A percentile compares a stretch with the other conserved stretches of the same genome.
Conservation (phyloP, 2,329 filamentous ascomycete genomes). For the Amesomyces nigricolor region DNA sequence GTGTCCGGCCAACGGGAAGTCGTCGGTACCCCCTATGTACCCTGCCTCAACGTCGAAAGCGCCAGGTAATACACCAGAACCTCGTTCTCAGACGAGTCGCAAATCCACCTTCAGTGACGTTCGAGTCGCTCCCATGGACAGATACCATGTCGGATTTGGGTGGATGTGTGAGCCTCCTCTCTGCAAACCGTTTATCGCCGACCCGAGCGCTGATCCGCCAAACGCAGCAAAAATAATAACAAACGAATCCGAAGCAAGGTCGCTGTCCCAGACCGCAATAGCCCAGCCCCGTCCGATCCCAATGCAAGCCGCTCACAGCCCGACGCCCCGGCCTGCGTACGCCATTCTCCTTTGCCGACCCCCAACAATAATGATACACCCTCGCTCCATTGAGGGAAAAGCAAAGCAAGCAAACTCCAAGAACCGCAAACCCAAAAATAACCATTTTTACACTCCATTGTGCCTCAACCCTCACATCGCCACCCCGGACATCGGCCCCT, state of each 20-base stretch:
- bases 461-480: conserved; percentile 1
- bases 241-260: background rate
- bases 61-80: no score
- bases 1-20: no score
- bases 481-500: conserved; percentile 4
- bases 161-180: no score
- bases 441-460: background rate
- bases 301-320: conserved; percentile 4
- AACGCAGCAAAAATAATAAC: background rate
- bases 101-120: no score
- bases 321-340: conserved; percentile 6
- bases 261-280: background rate
- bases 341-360: background rate
- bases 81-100: no score
- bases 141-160: no score
- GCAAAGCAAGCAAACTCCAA: background rate
- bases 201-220: no score
- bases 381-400: background rate
- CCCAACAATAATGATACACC: conserved; percentile 6
- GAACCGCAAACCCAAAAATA: background rate
- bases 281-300: background rate
- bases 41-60: no score
- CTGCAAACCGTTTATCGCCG: no score
- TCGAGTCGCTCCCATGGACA: no score
- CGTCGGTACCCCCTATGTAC: no score